Percentiles rank a stretch among this genome's conserved stretches.
Evolutionary conservation across 257 asterid species (phyloP).

Genomic region (Datura wrightii): DNA sequence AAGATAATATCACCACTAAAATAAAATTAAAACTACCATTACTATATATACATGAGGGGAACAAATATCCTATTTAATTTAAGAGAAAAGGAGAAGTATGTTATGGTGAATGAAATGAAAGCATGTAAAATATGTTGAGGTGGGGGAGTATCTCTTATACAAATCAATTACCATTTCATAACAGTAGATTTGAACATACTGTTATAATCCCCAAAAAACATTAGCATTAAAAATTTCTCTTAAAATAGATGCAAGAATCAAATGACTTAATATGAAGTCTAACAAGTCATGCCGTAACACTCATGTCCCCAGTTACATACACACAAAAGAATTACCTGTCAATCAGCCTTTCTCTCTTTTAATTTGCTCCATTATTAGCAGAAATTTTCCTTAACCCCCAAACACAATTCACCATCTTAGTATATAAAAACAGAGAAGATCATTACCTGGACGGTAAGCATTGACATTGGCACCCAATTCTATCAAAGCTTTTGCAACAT

Average conservation of each 20-base stretch:
- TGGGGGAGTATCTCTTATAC: background rate
- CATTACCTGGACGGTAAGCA: conserved; percentile 82
- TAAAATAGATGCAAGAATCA: background rate
- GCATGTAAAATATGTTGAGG: background rate
- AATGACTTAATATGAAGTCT: background rate
- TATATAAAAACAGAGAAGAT: background rate
- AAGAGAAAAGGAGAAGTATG: background rate
- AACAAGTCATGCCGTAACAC: background rate
- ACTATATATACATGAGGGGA: background rate
- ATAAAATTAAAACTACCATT: background rate
- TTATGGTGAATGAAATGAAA: background rate
- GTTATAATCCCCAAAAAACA: background rate
- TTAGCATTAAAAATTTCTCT: background rate
- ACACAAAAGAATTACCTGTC: background rate
- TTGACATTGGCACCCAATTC: conserved; percentile 93
- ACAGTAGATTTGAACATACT: background rate
- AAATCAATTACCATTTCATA: background rate
- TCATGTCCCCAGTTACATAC: background rate
- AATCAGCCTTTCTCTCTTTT: background rate
- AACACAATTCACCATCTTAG: conserved; percentile 11
- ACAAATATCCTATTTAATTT: background rate
- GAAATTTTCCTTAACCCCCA: background rate
- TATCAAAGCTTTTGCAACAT: conserved; percentile 80
- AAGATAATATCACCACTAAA: conserved; percentile 20
- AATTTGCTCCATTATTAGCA: background rate